phyloP scores from a whole-genome alignment of 106 monocot species.

The Acanthochlamys bracteata region DNA sequence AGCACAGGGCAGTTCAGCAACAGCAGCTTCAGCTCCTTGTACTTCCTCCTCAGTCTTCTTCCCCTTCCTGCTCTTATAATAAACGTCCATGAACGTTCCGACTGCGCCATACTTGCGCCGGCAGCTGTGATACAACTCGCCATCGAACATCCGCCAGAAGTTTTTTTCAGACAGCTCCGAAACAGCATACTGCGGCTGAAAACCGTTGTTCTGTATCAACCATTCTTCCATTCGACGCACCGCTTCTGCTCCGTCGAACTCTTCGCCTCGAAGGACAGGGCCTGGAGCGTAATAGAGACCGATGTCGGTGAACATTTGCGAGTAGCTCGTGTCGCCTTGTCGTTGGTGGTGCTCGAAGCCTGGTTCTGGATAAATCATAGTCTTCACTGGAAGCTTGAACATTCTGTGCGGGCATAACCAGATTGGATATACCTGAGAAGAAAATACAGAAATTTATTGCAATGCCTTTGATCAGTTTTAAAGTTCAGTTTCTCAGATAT shows the following conservation, averaged over 20 bases:
- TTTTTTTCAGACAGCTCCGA: slow-evolving; percentile 12
- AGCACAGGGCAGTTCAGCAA: background rate
- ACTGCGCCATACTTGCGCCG: slow-evolving; percentile 5
- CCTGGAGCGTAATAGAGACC: slow-evolving; percentile 12
- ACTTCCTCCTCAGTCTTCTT: slow-evolving; percentile 20
- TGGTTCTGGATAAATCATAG: slow-evolving; percentile 8
- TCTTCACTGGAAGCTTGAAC: slow-evolving; percentile 11
- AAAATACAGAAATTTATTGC: background rate
- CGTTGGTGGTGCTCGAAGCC: slow-evolving; percentile 7
- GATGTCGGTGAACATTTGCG: slow-evolving; percentile 14
- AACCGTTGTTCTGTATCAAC: slow-evolving; percentile 8
- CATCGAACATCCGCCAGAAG: slow-evolving; percentile 17
- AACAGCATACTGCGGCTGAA: slow-evolving; percentile 13
- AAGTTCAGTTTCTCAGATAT: background rate
- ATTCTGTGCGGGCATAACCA: slow-evolving; percentile 15
- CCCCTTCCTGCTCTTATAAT: slow-evolving; percentile 17
- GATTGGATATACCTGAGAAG: slow-evolving; percentile 9
- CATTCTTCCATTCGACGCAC: slow-evolving; percentile 7
- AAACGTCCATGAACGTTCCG: slow-evolving; percentile 11
- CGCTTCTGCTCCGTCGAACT: slow-evolving; percentile 7
- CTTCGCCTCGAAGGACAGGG: slow-evolving; percentile 2
- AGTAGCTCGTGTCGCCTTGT: slow-evolving; percentile 8
- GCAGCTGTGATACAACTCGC: background rate
- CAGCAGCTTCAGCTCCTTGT: slow-evolving; percentile 8
- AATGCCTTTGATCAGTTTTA: background rate